Percentiles rank a stretch among this genome's conserved stretches.
Evolutionary conservation across 371 early-diverging fungal genomes (phyloP).

Genomic region (Rhizopus arrhizus): DNA sequence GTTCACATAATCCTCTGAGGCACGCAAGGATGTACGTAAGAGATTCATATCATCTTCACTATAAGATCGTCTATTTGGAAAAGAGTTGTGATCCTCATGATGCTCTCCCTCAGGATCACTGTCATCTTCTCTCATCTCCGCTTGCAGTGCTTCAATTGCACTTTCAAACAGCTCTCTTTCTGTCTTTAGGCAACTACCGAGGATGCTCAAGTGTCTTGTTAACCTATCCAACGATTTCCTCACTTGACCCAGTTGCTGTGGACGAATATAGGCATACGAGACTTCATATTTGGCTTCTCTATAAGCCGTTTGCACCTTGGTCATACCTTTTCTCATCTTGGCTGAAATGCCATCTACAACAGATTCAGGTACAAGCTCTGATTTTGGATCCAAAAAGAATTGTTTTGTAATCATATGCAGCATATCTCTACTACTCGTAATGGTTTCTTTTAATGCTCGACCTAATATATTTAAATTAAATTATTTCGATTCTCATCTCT

Average conservation of each 20-base stretch:
- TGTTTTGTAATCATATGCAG: constrained; percentile 48
- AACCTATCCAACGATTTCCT: constrained; percentile 42
- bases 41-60: constrained; percentile 37
- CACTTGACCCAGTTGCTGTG: constrained; percentile 40
- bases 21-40: constrained; percentile 32
- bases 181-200: constrained; percentile 48
- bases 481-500: background rate
- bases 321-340: constrained; percentile 45
- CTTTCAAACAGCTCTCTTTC: constrained; percentile 51
- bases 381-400: constrained; percentile 48
- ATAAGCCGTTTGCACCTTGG: constrained; percentile 52
- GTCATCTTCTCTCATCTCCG: constrained; percentile 23
- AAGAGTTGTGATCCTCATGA: constrained; percentile 7
- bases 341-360: constrained; percentile 34
- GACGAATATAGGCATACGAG: constrained; percentile 46
- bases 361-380: constrained; percentile 35
- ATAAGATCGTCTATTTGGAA: constrained; percentile 18
- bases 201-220: constrained; percentile 46
- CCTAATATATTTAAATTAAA: constrained; percentile 23
- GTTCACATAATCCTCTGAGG: constrained; percentile 27
- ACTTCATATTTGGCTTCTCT: constrained; percentile 53
- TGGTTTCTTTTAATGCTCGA: constrained; percentile 45
- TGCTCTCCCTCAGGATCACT: constrained; percentile 20
- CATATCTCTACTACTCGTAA: constrained; percentile 46
- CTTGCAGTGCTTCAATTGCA: constrained; percentile 34